Conservation (phyloP, 805 yeast species). For the Sungouiella blattae region DNA sequence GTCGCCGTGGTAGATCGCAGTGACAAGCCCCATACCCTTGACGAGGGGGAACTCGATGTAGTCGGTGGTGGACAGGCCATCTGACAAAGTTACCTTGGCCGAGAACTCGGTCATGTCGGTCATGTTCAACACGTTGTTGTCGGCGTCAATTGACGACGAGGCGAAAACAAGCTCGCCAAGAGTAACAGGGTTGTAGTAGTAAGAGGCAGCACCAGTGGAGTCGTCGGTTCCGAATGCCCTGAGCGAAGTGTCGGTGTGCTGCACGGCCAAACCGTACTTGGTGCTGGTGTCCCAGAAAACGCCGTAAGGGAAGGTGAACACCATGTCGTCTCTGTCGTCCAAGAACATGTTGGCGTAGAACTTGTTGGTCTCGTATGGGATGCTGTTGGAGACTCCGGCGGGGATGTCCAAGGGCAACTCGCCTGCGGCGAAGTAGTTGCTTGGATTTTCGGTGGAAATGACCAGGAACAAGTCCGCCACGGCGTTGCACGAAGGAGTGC, state of each 20-base stretch:
- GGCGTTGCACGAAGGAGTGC: background rate
- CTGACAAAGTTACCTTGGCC: background rate
- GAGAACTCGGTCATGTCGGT: constrained; percentile 37
- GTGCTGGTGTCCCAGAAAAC: constrained; percentile 49
- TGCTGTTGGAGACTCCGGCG: constrained; percentile 42
- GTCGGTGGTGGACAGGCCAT: constrained; percentile 26
- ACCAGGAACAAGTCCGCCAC: background rate
- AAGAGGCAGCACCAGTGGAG: constrained; percentile 41
- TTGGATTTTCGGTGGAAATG: background rate
- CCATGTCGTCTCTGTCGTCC: constrained; percentile 50
- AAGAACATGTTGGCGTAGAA: constrained; percentile 66
- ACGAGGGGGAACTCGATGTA: constrained; percentile 49
- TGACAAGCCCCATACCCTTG: constrained; percentile 58
- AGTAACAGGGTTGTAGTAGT: constrained; percentile 55
- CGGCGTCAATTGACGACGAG: constrained; percentile 43
- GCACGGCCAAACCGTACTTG: constrained; percentile 58
- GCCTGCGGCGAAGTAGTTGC: background rate
- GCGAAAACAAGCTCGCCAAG: constrained; percentile 55
- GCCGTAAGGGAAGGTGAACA: constrained; percentile 66
- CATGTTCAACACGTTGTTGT: constrained; percentile 26
- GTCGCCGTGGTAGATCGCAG: constrained; percentile 48
- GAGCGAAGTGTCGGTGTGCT: constrained; percentile 47
- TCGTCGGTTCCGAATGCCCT: constrained; percentile 47
- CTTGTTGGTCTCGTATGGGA: constrained; percentile 66
- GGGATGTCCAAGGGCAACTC: constrained; percentile 27